Evolutionary conservation across 257 asterid genomes (phyloP).

Genomic region (Capsicum pubescens): DNA sequence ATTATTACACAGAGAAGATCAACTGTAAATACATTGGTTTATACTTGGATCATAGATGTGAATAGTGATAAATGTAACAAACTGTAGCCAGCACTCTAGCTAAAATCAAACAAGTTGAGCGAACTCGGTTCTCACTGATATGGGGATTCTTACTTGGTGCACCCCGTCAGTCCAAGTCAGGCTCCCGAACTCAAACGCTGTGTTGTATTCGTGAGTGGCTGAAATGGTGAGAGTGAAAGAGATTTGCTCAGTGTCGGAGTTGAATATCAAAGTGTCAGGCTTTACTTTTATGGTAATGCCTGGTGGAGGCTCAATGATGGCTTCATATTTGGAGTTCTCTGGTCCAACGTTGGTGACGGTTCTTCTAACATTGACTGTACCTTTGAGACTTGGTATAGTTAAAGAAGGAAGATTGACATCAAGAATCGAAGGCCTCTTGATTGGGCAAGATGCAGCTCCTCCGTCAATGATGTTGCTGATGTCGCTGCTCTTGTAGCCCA

Average conservation of each 20-base stretch:
- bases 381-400: constrained; percentile 43
- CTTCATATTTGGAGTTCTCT: constrained; percentile 40
- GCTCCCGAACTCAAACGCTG: constrained; percentile 55
- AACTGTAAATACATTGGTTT: neutral
- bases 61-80: neutral
- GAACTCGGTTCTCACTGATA: constrained; percentile 41
- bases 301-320: constrained; percentile 48
- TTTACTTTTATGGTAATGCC: constrained; percentile 42
- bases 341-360: constrained; percentile 57
- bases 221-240: constrained; percentile 46
- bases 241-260: constrained; percentile 36
- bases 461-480: constrained; percentile 42
- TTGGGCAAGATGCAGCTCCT: constrained; percentile 37
- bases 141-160: constrained; percentile 40
- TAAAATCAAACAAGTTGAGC: neutral
- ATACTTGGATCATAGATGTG: neutral
- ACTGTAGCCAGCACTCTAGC: neutral
- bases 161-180: constrained; percentile 51
- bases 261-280: constrained; percentile 47
- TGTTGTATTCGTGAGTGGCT: constrained; percentile 38
- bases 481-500: constrained; percentile 33
- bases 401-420: constrained; percentile 58
- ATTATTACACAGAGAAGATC: no score
- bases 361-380: constrained; percentile 38
- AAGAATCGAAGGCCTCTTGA: constrained; percentile 33